phyloP scores from a whole-genome alignment of 2,329 filamentous ascomycete species.

The Rugonectria rugulosa region DNA sequence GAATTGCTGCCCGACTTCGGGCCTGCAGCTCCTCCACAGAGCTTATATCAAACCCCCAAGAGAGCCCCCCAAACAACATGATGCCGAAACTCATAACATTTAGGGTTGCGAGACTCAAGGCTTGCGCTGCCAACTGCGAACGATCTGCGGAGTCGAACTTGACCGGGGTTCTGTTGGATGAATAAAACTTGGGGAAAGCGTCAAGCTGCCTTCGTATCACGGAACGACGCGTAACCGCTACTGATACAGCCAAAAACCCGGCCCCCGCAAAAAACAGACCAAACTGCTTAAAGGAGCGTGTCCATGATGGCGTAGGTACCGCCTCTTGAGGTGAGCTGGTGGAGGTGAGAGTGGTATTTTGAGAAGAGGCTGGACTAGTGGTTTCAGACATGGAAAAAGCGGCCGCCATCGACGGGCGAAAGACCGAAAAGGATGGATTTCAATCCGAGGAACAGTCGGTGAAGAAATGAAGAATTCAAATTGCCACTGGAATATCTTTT shows the following conservation, averaged over 20 bases:
- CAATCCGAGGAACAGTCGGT: too few relatives aligned
- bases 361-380: constrained; percentile 18
- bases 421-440: too few relatives aligned
- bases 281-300: constrained; percentile 63
- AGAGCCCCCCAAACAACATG: constrained; percentile 74
- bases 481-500: constrained; percentile 1
- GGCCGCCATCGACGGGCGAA: constrained; percentile 26
- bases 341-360: constrained; percentile 5
- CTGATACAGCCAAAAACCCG: constrained; percentile 76
- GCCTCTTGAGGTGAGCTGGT: constrained; percentile 31
- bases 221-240: constrained; percentile 75
- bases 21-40: constrained; percentile 69
- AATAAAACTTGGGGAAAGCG: constrained; percentile 75
- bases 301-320: constrained; percentile 52
- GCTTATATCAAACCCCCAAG: constrained; percentile 82
- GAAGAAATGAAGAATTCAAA: background rate
- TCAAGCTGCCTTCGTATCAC: constrained; percentile 68
- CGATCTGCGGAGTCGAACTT: constrained; percentile 42
- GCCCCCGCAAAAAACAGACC: constrained; percentile 78
- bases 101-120: constrained; percentile 84
- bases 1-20: constrained; percentile 53
- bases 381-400: constrained; percentile 27
- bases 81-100: constrained; percentile 82
- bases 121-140: constrained; percentile 77
- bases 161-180: constrained; percentile 56